A percentile compares a stretch with the other conserved stretches of the same genome.
Evolutionary conservation across 2,329 filamentous ascomycete species (phyloP).

Genomic region (Amylocarpus encephaloides): DNA sequence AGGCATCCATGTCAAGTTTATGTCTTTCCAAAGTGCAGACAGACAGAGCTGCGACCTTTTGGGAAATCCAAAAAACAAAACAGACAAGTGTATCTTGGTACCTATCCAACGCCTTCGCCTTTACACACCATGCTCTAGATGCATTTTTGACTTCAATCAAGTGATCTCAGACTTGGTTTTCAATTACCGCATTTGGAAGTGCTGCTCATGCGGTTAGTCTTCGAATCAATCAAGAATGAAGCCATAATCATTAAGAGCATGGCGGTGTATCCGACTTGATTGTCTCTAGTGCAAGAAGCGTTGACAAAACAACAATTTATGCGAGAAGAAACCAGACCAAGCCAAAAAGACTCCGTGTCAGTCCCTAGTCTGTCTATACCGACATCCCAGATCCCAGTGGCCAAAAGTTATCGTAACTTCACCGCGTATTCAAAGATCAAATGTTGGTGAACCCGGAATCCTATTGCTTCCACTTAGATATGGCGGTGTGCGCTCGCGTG

Average conservation of each 20-base stretch:
- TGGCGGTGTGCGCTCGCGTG: slow-evolving; percentile 6
- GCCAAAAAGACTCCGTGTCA: neutral
- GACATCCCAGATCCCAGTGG: slow-evolving; percentile 14
- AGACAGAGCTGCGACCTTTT: too few species aligned
- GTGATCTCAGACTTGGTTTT: neutral
- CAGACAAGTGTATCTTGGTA: too few species aligned
- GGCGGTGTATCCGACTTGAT: slow-evolving; percentile 30
- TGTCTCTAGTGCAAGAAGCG: slow-evolving; percentile 28
- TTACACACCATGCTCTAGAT: too few species aligned
- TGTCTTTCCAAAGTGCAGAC: too few species aligned
- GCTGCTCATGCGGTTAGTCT: slow-evolving; percentile 1
- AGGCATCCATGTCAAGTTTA: too few species aligned
- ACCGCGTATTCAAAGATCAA: slow-evolving; percentile 19
- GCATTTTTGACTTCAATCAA: too few species aligned
- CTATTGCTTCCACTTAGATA: slow-evolving; percentile 19
- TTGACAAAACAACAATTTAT: slow-evolving; percentile 22
- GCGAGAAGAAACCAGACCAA: slow-evolving; percentile 22
- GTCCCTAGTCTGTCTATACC: slow-evolving; percentile 12
- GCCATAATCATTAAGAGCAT: slow-evolving; percentile 24
- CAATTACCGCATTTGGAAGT: neutral
- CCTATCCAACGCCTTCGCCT: too few species aligned
- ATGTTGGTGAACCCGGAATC: slow-evolving; percentile 24
- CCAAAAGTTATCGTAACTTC: slow-evolving; percentile 6
- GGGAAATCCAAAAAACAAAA: too few species aligned
- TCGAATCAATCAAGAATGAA: slow-evolving; percentile 17